Evolutionary conservation across 2,329 filamentous ascomycete species (phyloP).

Genomic region (Lomentospora prolificans): DNA sequence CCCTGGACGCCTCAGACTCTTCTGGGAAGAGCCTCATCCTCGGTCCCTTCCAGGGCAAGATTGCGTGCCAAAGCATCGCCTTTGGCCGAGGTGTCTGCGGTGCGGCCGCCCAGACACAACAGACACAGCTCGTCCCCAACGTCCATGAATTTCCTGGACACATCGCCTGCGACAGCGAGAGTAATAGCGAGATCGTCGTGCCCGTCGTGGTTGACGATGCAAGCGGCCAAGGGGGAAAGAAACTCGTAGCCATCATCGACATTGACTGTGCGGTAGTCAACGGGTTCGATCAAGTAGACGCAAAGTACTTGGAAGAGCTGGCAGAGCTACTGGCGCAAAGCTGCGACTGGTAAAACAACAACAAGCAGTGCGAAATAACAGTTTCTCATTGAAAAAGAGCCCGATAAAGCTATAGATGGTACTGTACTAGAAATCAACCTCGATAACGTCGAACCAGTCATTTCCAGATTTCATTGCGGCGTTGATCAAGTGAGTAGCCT

Average conservation of each 20-base stretch:
- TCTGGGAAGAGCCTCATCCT: constrained; percentile 51
- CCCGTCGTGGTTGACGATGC: constrained; percentile 44
- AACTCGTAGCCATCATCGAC: constrained; percentile 67
- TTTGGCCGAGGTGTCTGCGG: constrained; percentile 72
- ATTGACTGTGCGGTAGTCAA: constrained; percentile 60
- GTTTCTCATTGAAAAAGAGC: background rate
- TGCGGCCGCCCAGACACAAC: constrained; percentile 47
- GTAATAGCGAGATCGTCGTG: constrained; percentile 72
- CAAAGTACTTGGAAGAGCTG: constrained; percentile 54
- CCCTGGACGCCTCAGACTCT: constrained; percentile 41
- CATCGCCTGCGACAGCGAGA: constrained; percentile 71
- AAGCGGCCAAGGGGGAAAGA: constrained; percentile 20
- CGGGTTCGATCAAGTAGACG: constrained; percentile 63
- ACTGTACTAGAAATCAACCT: constrained; percentile 1
- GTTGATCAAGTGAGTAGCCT: constrained; percentile 4
- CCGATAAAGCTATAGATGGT: background rate
- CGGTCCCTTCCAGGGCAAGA: constrained; percentile 71
- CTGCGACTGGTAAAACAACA: constrained; percentile 57
- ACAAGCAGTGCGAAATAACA: background rate
- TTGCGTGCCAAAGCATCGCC: constrained; percentile 67
- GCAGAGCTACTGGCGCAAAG: constrained; percentile 46
- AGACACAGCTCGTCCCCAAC: constrained; percentile 59
- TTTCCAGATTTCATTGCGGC: constrained; percentile 6
- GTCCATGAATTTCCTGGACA: constrained; percentile 69
- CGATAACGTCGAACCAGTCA: constrained; percentile 3